Percentiles rank a stretch among this genome's conserved stretches.
These are phyloP conservation scores for Spizellomyces punctatus DNA, from an alignment of 192 early-diverging fungal genomes.

Conservation along the genomic window DNA sequence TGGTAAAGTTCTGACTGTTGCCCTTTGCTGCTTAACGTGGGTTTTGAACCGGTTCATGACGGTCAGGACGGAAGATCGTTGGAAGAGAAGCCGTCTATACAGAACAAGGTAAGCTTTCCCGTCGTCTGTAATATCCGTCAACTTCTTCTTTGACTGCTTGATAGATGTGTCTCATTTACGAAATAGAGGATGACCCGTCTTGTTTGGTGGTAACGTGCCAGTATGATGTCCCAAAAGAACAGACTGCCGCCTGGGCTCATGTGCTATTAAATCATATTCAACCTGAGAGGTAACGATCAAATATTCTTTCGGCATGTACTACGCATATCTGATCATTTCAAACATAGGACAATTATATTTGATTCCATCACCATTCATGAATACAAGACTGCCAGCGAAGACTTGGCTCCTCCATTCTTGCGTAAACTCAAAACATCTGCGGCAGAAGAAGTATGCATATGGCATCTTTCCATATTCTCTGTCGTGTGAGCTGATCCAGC, in stretches of 20 bases:
- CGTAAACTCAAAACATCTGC: constrained; percentile 6
- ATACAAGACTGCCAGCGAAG: not conserved
- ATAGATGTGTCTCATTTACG: not conserved
- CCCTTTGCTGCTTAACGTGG: no score
- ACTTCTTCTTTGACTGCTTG: no score
- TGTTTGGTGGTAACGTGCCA: not conserved
- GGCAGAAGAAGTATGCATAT: not conserved
- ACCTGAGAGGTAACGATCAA: not conserved
- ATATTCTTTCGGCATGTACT: no score
- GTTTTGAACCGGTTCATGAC: no score
- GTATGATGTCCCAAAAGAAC: not conserved
- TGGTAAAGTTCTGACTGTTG: no score
- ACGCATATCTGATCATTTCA: no score
- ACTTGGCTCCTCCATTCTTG: not conserved
- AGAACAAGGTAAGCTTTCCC: no score
- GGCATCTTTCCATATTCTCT: not conserved
- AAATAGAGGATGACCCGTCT: not conserved
- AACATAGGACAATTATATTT: not conserved
- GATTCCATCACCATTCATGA: not conserved
- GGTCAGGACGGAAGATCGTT: no score
- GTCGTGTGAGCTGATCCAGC: not conserved
- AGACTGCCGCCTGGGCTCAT: not conserved
- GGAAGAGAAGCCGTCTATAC: no score
- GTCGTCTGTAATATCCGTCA: no score
- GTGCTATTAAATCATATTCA: not conserved